Percentiles rank a stretch among this genome's conserved stretches.
Conservation (phyloP, 1,284 basidiomycete species). For the Irpex sp. region DNA sequence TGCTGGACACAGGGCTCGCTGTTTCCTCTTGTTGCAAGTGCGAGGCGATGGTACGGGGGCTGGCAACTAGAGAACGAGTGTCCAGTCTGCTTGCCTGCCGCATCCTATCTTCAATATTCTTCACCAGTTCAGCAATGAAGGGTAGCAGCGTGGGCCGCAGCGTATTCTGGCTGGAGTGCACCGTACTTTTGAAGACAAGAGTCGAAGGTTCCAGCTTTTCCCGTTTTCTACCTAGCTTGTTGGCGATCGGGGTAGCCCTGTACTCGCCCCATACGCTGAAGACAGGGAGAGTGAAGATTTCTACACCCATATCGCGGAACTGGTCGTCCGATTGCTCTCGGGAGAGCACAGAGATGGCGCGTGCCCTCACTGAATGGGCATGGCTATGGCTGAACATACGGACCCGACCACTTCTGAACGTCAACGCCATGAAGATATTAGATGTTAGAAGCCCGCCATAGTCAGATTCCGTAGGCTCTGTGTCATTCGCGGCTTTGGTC, state of each 20-base stretch:
- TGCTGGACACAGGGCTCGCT: constrained; percentile 34
- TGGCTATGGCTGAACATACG: constrained; percentile 49
- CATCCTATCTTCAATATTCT: constrained; percentile 62
- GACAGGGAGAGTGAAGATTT: constrained; percentile 72
- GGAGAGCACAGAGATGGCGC: constrained; percentile 31
- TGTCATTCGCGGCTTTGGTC: constrained; percentile 21
- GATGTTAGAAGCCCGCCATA: constrained; percentile 45
- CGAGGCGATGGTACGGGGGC: not conserved
- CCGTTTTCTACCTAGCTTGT: constrained; percentile 26
- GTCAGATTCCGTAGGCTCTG: constrained; percentile 24
- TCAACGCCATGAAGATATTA: constrained; percentile 68
- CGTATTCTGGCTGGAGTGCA: constrained; percentile 84
- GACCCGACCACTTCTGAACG: constrained; percentile 80
- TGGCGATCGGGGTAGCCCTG: constrained; percentile 47
- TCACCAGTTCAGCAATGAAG: constrained; percentile 74
- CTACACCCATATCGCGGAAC: constrained; percentile 47
- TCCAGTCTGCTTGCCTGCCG: constrained; percentile 31
- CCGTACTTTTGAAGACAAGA: constrained; percentile 72
- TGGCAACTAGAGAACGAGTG: constrained; percentile 18
- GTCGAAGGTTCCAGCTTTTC: constrained; percentile 45
- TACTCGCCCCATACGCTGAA: constrained; percentile 86
- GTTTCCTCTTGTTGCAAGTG: constrained; percentile 8
- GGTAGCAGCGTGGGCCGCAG: constrained; percentile 79
- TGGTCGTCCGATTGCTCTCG: constrained; percentile 46
- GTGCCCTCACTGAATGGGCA: constrained; percentile 33